Conservation (phyloP, 306 rosid genomes). For the Sophora flavescens region DNA sequence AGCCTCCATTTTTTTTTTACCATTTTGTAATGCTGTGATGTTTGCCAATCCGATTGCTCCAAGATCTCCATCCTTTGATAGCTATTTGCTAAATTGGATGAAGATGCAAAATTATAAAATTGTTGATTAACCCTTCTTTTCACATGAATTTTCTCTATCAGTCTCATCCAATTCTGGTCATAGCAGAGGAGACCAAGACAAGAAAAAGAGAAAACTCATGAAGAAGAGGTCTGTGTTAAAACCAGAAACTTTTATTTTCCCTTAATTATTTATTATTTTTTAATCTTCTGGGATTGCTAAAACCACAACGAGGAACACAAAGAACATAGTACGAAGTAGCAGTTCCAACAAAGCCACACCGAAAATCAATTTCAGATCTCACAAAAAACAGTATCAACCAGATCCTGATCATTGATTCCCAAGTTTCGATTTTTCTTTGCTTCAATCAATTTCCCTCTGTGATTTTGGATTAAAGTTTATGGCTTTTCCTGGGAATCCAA, state of each 20-base stretch:
- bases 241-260: constrained; percentile 7
- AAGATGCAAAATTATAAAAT: constrained; percentile 41
- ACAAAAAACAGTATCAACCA: constrained; percentile 26
- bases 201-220: constrained; percentile 15
- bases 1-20: constrained; percentile 28
- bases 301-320: constrained; percentile 43
- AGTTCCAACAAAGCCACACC: constrained; percentile 35
- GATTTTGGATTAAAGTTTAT: constrained; percentile 48
- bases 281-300: constrained; percentile 30
- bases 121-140: constrained; percentile 35
- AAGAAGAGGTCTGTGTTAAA: constrained; percentile 38
- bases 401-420: constrained; percentile 45
- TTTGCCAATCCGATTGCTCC: constrained; percentile 35
- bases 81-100: constrained; percentile 37
- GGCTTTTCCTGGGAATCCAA: constrained; percentile 66
- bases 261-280: background rate
- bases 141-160: constrained; percentile 37
- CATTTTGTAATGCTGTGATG: constrained; percentile 37
- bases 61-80: constrained; percentile 19
- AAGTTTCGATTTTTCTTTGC: constrained; percentile 24
- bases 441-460: constrained; percentile 5
- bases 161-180: constrained; percentile 45
- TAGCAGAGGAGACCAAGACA: constrained; percentile 39
- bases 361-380: constrained; percentile 54
- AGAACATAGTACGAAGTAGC: constrained; percentile 31